Evolutionary conservation across 306 rosid genomes (phyloP), one percentile per base, ranked within the genome.

Genomic region (Canavalia ensiformis): DNA sequence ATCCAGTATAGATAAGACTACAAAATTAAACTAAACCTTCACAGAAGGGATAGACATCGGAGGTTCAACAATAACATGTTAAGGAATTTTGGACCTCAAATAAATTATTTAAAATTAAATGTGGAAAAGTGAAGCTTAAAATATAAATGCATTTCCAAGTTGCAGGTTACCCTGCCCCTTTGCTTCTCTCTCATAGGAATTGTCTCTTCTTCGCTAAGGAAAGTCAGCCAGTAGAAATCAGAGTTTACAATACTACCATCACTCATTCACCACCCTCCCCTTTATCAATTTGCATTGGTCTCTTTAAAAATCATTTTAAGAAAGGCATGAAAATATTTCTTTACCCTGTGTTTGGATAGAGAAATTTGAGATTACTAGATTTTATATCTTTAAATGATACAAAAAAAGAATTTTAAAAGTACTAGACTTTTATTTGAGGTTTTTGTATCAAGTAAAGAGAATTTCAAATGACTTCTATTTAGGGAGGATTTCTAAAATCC

Each of bases 21-120:
- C 18, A 50, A 68, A 28, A n/a, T 62, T 30, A 47, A 57, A 6
- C 78, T 41, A 64, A 41, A 52, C 55, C 71, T 74, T 18, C 63
- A 31, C 25, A 37, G 78, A 65, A 76, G 52, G 33, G 52, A 42
- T 39, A 8, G 41, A 51, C 62, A 51, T 34, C 7, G 2, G 12
- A 75, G 8, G 54, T 58, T 44, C 54, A 10, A 37, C 2, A 37
- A 37, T 2, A 37, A 28, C 54, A 74, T 46, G 31, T 39, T 2
- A 46, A 73, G 33, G 60, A 8, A 49, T 31, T 54, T 51, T 10
- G 62, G 34, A 67, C 18, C 28, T 67, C 73, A 79, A 64, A 52
- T 71, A 72, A 28, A 12, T 31, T 34, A 35, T 30, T 63, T 45
- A 7, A 8, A 12, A 35, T 37, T 2, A 47, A 39, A 69, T 46